These are phyloP conservation scores for Mikania micrantha DNA, from an alignment of 129 eudicot species.

Conservation along the genomic window DNA sequence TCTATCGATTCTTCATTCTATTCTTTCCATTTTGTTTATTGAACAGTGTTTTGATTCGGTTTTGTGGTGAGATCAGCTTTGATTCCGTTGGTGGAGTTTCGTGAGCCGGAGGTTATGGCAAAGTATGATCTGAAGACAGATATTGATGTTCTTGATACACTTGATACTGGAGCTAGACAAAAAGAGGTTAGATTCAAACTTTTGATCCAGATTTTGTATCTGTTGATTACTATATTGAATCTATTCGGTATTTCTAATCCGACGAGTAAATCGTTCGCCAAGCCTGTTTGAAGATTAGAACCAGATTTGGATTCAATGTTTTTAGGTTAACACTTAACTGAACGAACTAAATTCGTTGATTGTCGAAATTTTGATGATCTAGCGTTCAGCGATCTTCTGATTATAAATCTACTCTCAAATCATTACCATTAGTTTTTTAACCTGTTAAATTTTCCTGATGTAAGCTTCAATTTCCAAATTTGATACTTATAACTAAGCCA, in stretches of 20 bases:
- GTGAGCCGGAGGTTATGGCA: constrained; percentile 61
- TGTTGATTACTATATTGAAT: neutral
- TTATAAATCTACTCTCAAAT: no score
- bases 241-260: no score
- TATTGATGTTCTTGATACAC: constrained; percentile 54
- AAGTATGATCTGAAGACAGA: constrained; percentile 49
- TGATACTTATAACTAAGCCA: neutral
- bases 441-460: neutral
- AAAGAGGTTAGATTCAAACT: constrained; percentile 37
- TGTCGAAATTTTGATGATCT: neutral
- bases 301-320: neutral
- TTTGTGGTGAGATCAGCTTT: constrained; percentile 34
- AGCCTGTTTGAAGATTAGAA: neutral
- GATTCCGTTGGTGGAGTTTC: constrained; percentile 61
- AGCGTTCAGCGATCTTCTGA: neutral
- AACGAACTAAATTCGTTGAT: neutral
- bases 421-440: no score
- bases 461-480: neutral
- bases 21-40: neutral
- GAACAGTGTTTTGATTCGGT: neutral
- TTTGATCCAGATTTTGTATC: constrained; percentile 5
- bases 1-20: neutral
- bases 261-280: neutral
- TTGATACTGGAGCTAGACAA: constrained; percentile 64
- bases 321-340: neutral